A percentile compares a stretch with the other conserved stretches of the same genome.
These are phyloP conservation scores for Graphiopsis chlorocephala DNA, from an alignment of 2,329 filamentous ascomycete species.

Conservation along the genomic window DNA sequence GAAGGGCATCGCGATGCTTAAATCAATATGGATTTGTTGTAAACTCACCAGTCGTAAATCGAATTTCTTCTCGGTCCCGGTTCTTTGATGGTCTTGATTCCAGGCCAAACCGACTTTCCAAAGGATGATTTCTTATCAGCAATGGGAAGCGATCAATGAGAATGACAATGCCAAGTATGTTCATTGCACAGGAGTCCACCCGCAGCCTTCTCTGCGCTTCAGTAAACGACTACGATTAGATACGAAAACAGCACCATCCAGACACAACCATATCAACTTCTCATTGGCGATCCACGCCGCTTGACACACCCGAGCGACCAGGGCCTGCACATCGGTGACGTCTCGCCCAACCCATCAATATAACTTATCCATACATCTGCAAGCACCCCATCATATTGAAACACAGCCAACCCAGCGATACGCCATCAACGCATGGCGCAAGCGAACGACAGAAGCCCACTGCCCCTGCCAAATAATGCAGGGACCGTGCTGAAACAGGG, in stretches of 20 bases:
- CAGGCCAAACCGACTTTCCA: background rate
- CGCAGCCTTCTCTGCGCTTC: background rate
- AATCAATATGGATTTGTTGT: background rate
- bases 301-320: background rate
- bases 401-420: background rate
- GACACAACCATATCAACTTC: background rate
- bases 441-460: background rate
- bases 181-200: background rate
- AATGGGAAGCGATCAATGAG: background rate
- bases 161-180: background rate
- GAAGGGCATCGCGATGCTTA: background rate
- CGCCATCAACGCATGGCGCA: background rate
- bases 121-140: background rate
- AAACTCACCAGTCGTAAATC: background rate
- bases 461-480: background rate
- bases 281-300: background rate
- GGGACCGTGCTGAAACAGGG: conserved; percentile 11
- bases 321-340: background rate
- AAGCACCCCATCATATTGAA: background rate
- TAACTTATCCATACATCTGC: background rate
- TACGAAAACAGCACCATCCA: background rate
- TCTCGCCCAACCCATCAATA: background rate
- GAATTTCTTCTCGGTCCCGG: background rate
- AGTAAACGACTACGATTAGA: background rate
- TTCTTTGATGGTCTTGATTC: background rate